A percentile compares a stretch with the other conserved stretches of the same genome.
phyloP scores from a whole-genome alignment of 2,329 filamentous ascomycete genomes.

The Penicillium sp. region DNA sequence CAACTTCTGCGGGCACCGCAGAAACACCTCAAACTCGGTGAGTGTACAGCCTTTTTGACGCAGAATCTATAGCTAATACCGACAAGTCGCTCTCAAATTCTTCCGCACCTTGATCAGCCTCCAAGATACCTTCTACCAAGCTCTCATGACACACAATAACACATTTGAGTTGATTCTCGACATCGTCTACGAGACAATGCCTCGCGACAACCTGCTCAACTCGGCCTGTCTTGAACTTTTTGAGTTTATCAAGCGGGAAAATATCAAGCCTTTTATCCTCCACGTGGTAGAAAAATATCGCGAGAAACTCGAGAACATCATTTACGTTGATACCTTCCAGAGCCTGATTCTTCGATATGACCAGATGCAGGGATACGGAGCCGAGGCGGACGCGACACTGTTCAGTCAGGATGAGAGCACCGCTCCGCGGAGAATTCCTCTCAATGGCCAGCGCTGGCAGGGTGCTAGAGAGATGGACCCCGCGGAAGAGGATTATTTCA shows the following conservation, averaged over 20 bases:
- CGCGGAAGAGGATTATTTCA: conserved; percentile 91
- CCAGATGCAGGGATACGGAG: conserved; percentile 66
- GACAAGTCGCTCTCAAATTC: conserved; percentile 84
- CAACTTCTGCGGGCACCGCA: conserved; percentile 80
- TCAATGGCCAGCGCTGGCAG: conserved; percentile 62
- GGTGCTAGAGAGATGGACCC: conserved; percentile 79
- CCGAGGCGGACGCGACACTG: conserved; percentile 61
- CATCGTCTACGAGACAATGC: conserved; percentile 79
- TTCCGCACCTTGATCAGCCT: conserved; percentile 82
- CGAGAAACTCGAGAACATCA: conserved; percentile 70
- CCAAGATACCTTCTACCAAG: conserved; percentile 88
- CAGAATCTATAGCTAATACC: neutral
- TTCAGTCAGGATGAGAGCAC: conserved; percentile 69
- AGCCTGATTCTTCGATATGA: conserved; percentile 75
- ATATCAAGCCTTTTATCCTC: conserved; percentile 74
- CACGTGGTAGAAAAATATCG: conserved; percentile 83
- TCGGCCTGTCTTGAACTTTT: conserved; percentile 94
- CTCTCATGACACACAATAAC: conserved; percentile 75
- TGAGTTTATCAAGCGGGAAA: conserved; percentile 80
- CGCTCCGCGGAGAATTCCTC: conserved; percentile 41
- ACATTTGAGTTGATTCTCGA: conserved; percentile 82
- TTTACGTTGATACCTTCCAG: conserved; percentile 81
- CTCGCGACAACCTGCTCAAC: conserved; percentile 87
- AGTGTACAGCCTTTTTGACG: conserved; percentile 31
- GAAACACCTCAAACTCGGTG: conserved; percentile 89